phyloP scores from a whole-genome alignment of 371 early-diverging fungal species.

The Caulochytrium protostelioides region DNA sequence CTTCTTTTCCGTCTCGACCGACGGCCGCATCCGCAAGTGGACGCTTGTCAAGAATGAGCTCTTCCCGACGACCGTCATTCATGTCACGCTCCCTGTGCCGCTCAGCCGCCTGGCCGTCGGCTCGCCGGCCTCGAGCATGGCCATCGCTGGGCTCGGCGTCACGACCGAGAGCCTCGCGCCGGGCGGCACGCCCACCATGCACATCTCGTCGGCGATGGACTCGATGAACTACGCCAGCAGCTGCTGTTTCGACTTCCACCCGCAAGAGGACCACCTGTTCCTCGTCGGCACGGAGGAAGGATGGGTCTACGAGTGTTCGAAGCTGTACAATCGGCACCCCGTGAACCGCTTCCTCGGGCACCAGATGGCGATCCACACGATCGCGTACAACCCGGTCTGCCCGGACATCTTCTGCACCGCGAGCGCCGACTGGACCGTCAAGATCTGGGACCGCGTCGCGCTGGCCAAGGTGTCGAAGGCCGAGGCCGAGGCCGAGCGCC shows the following conservation, averaged over 20 bases:
- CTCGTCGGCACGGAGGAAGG: conserved; percentile 40
- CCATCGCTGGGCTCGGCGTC: too few relatives aligned
- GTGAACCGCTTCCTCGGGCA: conserved; percentile 10
- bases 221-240: too few relatives aligned
- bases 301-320: conserved; percentile 30
- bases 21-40: conserved; percentile 31
- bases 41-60: conserved; percentile 32
- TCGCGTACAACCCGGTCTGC: conserved; percentile 29
- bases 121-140: too few relatives aligned
- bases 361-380: conserved; percentile 31
- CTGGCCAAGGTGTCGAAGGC: too few relatives aligned
- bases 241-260: conserved; percentile 32
- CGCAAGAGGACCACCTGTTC: conserved; percentile 23
- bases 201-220: conserved; percentile 1
- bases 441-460: conserved; percentile 37
- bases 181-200: too few relatives aligned
- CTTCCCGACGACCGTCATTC: conserved; percentile 17
- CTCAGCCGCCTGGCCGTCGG: too few relatives aligned
- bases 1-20: conserved; percentile 31
- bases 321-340: conserved; percentile 14
- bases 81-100: too few relatives aligned
- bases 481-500: too few relatives aligned
- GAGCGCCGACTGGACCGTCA: conserved; percentile 34
- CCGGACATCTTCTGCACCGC: conserved; percentile 25
- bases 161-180: too few relatives aligned